Evolutionary conservation across 73 alveolate species (phyloP).

Genomic region (Stentor roeselii): DNA sequence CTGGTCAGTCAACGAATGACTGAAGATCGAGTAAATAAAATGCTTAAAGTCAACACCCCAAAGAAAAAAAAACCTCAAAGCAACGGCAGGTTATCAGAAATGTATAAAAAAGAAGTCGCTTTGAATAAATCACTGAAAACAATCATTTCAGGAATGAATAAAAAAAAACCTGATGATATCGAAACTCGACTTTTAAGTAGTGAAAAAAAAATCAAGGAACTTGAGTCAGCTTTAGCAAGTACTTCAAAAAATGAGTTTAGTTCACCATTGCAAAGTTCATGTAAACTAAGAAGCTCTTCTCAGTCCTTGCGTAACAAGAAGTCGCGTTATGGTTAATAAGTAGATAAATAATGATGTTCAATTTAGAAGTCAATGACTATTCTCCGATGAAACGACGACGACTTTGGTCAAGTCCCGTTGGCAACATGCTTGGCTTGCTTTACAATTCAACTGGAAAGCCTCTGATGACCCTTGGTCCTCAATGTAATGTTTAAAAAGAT

Average conservation of each 20-base stretch:
- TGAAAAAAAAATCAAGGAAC: not conserved
- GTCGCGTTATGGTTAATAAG: not conserved
- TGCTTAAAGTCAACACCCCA: not conserved
- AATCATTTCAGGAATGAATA: too few relatives aligned
- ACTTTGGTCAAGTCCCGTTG: not conserved
- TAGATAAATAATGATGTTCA: not conserved
- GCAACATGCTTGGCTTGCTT: not conserved
- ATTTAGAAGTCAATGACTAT: not conserved
- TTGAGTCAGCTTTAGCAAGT: not conserved
- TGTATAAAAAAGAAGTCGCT: not conserved
- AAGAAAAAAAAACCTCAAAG: not conserved
- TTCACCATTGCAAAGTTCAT: not conserved
- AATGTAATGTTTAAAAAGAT: not conserved
- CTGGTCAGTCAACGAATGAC: not conserved
- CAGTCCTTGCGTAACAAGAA: not conserved
- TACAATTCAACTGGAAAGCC: not conserved
- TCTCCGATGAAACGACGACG: not conserved
- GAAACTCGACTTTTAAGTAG: not conserved
- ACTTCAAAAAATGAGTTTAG: not conserved
- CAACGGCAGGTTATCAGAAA: not conserved
- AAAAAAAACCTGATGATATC: not conserved
- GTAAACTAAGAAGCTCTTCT: not conserved
- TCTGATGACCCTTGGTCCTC: slow-evolving; percentile 8
- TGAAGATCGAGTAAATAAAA: not conserved
- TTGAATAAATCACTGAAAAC: not conserved